phyloP scores from a whole-genome alignment of 331 rosid species.

The Stylosanthes scabra region DNA sequence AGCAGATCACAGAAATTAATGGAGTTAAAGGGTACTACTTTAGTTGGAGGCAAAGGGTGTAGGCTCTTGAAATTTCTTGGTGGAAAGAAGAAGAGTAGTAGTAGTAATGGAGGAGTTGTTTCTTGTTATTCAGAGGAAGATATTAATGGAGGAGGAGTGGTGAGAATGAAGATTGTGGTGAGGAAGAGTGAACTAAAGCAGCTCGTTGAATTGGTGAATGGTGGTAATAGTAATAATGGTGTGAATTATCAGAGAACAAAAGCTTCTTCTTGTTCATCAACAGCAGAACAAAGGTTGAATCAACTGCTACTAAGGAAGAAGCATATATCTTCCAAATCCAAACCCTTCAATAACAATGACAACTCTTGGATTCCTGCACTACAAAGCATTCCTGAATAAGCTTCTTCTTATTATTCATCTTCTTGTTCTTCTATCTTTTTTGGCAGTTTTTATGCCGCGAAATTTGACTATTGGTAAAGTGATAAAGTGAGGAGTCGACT shows the following conservation, averaged over 20 bases:
- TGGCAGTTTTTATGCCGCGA: no score
- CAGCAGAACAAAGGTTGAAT: slow-evolving; percentile 51
- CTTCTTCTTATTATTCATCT: no score
- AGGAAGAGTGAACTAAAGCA: slow-evolving; percentile 56
- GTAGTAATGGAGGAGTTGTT: slow-evolving; percentile 27
- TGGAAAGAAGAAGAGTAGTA: background rate
- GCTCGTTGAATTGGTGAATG: slow-evolving; percentile 43
- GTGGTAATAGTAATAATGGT: no score
- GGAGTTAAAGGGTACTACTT: slow-evolving; percentile 41
- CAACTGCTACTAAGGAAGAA: slow-evolving; percentile 49
- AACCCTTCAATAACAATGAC: slow-evolving; percentile 28
- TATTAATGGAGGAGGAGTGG: slow-evolving; percentile 38
- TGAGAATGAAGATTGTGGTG: slow-evolving; percentile 66
- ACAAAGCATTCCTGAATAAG: slow-evolving; percentile 66
- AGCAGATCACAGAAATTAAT: slow-evolving; percentile 13
- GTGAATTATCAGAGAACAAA: background rate
- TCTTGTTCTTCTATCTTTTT: no score
- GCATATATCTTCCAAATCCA: slow-evolving; percentile 19
- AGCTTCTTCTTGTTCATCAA: background rate
- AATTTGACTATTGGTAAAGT: no score
- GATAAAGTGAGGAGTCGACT: no score
- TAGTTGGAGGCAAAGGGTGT: slow-evolving; percentile 34
- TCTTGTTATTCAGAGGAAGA: slow-evolving; percentile 37
- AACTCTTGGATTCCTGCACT: slow-evolving; percentile 62
- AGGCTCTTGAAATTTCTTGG: slow-evolving; percentile 25